Evolutionary conservation across 192 early-diverging fungal species (phyloP).

Genomic region (Entophlyctis helioformis): DNA sequence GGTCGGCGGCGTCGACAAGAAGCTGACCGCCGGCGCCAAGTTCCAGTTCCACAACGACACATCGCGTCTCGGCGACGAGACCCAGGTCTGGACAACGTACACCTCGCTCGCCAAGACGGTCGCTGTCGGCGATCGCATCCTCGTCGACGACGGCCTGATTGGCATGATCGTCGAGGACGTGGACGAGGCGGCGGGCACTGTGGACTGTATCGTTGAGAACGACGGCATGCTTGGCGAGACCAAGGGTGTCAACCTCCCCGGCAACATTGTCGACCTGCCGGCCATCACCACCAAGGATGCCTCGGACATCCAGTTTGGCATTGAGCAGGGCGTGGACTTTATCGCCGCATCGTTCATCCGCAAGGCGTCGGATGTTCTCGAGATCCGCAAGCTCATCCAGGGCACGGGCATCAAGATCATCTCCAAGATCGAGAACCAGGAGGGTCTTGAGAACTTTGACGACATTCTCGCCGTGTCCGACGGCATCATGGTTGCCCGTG

Average conservation of each 20-base stretch:
- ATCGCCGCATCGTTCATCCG: constrained; percentile 96
- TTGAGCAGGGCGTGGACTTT: constrained; percentile 89
- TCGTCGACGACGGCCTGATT: constrained; percentile 43
- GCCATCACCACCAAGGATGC: constrained; percentile 95
- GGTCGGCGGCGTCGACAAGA: constrained; percentile 25
- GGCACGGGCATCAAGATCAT: constrained; percentile 88
- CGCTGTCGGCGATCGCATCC: constrained; percentile 28
- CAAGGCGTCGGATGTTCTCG: constrained; percentile 74
- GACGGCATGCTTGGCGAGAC: constrained; percentile 78
- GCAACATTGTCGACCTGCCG: constrained; percentile 81
- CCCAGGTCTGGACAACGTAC: constrained; percentile 37
- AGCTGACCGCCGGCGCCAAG: constrained; percentile 21
- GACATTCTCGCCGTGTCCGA: constrained; percentile 88
- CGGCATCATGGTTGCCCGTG: constrained; percentile 98
- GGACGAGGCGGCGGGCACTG: constrained; percentile 14
- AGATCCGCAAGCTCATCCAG: constrained; percentile 74
- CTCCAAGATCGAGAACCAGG: constrained; percentile 94
- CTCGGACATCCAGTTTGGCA: constrained; percentile 77
- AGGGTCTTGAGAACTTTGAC: constrained; percentile 98
- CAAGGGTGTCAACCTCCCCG: constrained; percentile 95
- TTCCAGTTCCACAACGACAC: constrained; percentile 43
- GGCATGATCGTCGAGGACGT: constrained; percentile 27
- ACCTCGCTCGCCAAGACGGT: constrained; percentile 25
- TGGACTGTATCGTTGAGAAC: constrained; percentile 48
- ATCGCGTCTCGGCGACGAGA: constrained; percentile 30